These are phyloP conservation scores for Mycena floridula DNA, from an alignment of 768 basidiomycete genomes.

Conservation along the genomic window DNA sequence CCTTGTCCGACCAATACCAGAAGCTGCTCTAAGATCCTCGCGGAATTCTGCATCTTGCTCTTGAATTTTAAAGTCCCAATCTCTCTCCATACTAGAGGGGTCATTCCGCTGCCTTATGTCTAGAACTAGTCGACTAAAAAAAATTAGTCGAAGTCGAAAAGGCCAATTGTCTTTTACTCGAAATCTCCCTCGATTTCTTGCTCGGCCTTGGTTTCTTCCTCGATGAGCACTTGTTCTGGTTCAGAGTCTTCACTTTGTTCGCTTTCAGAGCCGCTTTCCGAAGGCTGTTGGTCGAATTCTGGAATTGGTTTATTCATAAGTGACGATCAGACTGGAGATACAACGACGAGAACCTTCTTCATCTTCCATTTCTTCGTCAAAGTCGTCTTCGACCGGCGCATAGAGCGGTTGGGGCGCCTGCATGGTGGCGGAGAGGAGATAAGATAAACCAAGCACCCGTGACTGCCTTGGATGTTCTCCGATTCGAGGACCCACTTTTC, in stretches of 20 bases:
- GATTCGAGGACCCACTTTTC: slow-evolving; percentile 33
- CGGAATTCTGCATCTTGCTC: slow-evolving; percentile 65
- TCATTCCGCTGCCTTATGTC: slow-evolving; percentile 53
- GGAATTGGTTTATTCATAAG: too few relatives aligned
- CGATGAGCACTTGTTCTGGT: too few relatives aligned
- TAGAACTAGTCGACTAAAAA: slow-evolving; percentile 56
- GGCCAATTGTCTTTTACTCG: slow-evolving; percentile 24
- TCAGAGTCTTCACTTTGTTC: too few relatives aligned
- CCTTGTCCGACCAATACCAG: slow-evolving; percentile 58
- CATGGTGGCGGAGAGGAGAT: too few relatives aligned
- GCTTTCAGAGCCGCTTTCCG: too few relatives aligned
- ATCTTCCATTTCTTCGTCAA: too few relatives aligned
- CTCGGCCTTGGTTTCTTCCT: too few relatives aligned
- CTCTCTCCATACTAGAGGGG: slow-evolving; percentile 46
- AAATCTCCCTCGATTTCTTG: slow-evolving; percentile 52
- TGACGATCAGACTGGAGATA: too few relatives aligned
- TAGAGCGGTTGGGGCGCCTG: too few relatives aligned
- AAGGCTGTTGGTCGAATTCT: too few relatives aligned
- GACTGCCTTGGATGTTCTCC: slow-evolving; percentile 24
- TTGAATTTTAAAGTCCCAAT: slow-evolving; percentile 72
- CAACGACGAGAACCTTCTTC: too few relatives aligned
- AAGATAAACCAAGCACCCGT: slow-evolving; percentile 4
- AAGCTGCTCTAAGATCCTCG: slow-evolving; percentile 68
- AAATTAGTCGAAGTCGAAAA: slow-evolving; percentile 1
- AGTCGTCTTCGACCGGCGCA: too few relatives aligned